Evolutionary conservation across 768 basidiomycete genomes (phyloP).

Genomic region (Strobilomyces confusus): DNA sequence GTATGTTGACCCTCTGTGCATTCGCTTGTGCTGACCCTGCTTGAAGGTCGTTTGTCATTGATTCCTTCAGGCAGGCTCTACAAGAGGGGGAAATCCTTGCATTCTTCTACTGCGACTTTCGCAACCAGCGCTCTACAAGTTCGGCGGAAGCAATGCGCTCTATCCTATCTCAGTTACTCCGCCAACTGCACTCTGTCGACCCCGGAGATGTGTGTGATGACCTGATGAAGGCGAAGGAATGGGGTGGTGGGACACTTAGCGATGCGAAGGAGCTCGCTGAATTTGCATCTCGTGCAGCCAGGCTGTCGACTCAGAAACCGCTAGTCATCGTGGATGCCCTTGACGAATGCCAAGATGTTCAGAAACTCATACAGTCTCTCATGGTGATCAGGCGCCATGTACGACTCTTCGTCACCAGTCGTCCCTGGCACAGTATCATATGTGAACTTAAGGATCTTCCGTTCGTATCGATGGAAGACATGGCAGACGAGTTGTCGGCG

Average conservation of each 20-base stretch:
- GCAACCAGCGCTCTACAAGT: neutral
- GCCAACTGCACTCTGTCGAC: neutral
- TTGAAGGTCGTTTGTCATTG: neutral
- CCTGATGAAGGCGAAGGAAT: neutral
- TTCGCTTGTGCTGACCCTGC: neutral
- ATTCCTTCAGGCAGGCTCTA: neutral
- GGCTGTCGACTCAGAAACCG: neutral
- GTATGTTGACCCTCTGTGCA: neutral
- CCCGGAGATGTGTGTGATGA: neutral
- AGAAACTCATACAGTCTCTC: neutral
- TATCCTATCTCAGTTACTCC: neutral
- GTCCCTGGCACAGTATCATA: neutral
- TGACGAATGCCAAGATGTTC: slow-evolving; percentile 2
- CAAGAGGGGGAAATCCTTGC: neutral
- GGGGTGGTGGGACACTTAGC: neutral
- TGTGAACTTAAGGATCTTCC: neutral
- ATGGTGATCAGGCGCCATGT: neutral
- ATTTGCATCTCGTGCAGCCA: neutral
- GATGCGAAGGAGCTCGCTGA: neutral
- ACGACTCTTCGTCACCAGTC: slow-evolving; percentile 1
- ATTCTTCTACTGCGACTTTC: slow-evolving; percentile 5
- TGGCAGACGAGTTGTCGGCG: neutral
- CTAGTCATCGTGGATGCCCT: slow-evolving; percentile 4
- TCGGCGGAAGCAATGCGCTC: slow-evolving; percentile 4
- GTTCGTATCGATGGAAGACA: neutral